These are phyloP conservation scores for Penicillium carneum DNA, from an alignment of 2,329 filamentous ascomycete species.

Conservation along the genomic window DNA sequence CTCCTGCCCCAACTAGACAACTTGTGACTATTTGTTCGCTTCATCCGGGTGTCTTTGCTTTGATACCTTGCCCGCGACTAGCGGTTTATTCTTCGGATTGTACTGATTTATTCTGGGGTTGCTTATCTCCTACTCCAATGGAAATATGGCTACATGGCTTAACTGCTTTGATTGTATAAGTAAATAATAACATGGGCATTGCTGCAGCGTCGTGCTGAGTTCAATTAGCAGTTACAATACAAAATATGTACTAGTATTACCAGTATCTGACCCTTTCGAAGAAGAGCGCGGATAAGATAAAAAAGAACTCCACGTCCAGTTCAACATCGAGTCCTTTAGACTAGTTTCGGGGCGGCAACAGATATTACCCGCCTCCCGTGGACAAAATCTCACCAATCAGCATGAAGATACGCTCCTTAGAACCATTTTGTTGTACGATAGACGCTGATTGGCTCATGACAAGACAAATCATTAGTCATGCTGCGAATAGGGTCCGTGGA, in stretches of 20 bases:
- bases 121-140: slow-evolving; percentile 5
- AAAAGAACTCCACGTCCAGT: too few relatives aligned
- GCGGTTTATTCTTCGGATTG: slow-evolving; percentile 22
- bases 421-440: background rate
- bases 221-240: background rate
- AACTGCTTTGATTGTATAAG: background rate
- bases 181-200: background rate
- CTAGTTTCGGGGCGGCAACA: background rate
- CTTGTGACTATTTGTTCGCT: slow-evolving; percentile 8
- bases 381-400: background rate
- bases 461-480: background rate
- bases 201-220: too few relatives aligned
- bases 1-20: slow-evolving; percentile 49
- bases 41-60: background rate
- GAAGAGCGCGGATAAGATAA: too few relatives aligned
- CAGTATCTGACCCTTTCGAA: too few relatives aligned
- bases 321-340: too few relatives aligned
- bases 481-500: background rate
- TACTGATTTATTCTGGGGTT: slow-evolving; percentile 23
- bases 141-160: slow-evolving; percentile 19
- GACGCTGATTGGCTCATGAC: background rate
- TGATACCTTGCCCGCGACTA: slow-evolving; percentile 1
- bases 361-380: background rate
- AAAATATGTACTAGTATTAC: background rate
- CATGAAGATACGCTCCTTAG: background rate